phyloP scores from a whole-genome alignment of 306 rosid species.

The Dalbergia cultrata region DNA sequence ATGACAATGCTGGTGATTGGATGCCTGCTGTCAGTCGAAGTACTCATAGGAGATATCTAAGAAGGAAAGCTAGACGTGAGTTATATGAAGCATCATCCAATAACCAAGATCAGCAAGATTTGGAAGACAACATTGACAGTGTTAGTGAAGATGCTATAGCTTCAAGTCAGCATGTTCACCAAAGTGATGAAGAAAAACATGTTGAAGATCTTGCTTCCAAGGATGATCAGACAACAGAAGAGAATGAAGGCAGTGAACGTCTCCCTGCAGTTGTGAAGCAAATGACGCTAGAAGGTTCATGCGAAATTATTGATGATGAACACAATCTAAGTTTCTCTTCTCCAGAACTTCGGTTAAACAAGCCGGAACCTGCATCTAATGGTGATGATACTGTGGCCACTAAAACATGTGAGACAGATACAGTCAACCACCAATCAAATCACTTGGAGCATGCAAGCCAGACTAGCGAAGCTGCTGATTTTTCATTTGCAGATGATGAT shows the following conservation, averaged over 20 bases:
- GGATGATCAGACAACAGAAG: slow-evolving; percentile 48
- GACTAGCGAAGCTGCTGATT: slow-evolving; percentile 65
- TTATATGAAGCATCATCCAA: slow-evolving; percentile 56
- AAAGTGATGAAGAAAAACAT: slow-evolving; percentile 41
- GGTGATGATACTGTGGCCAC: slow-evolving; percentile 33
- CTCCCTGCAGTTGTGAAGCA: slow-evolving; percentile 61
- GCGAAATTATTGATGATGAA: slow-evolving; percentile 50
- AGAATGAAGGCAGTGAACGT: slow-evolving; percentile 53
- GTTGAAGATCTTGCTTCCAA: slow-evolving; percentile 46
- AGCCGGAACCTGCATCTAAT: slow-evolving; percentile 28
- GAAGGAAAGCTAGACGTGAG: slow-evolving; percentile 86
- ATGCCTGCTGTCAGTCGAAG: slow-evolving; percentile 90
- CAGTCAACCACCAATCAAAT: slow-evolving; percentile 49
- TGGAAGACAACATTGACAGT: slow-evolving; percentile 48
- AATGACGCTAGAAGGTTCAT: slow-evolving; percentile 59
- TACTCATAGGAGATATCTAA: slow-evolving; percentile 81
- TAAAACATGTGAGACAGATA: slow-evolving; percentile 50
- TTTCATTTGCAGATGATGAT: slow-evolving; percentile 69
- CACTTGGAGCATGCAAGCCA: slow-evolving; percentile 66
- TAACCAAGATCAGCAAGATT: slow-evolving; percentile 56
- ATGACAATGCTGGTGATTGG: slow-evolving; percentile 80
- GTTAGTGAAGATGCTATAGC: slow-evolving; percentile 48
- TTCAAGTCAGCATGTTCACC: slow-evolving; percentile 48
- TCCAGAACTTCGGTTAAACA: not conserved
- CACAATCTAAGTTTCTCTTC: slow-evolving; percentile 36